phyloP scores from a whole-genome alignment of 2,329 filamentous ascomycete species.

The Pseudomassariella vexata region DNA sequence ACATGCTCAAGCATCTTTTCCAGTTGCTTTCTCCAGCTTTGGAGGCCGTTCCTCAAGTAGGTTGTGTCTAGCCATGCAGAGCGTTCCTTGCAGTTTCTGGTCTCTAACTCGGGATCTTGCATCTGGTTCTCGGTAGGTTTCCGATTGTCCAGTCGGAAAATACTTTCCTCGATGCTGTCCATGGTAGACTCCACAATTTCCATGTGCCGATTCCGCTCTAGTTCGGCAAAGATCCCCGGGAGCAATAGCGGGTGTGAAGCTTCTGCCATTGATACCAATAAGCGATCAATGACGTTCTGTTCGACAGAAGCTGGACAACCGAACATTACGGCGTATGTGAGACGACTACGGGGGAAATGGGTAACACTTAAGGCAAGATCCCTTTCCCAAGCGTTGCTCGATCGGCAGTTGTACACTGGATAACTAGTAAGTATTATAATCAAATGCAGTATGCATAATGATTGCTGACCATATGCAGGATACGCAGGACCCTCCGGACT shows the following conservation, averaged over 20 bases:
- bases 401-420: constrained; percentile 20
- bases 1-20: constrained; percentile 12
- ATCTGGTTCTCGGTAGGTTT: too few species aligned
- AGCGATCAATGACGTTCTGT: constrained; percentile 11
- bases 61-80: constrained; percentile 18
- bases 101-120: neutral
- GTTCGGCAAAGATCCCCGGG: constrained; percentile 23
- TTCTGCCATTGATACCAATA: constrained; percentile 6
- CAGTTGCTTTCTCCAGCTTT: constrained; percentile 19
- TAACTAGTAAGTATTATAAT: neutral
- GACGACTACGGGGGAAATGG: constrained; percentile 14
- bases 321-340: constrained; percentile 19
- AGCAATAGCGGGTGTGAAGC: constrained; percentile 19
- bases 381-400: constrained; percentile 17
- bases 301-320: constrained; percentile 12
- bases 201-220: constrained; percentile 20
- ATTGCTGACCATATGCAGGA: constrained; percentile 10
- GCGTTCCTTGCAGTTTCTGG: constrained; percentile 10
- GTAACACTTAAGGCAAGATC: constrained; percentile 20
- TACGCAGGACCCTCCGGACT: neutral
- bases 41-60: constrained; percentile 17
- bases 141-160: constrained; percentile 16
- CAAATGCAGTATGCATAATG: neutral
- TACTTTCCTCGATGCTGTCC: constrained; percentile 15
- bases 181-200: constrained; percentile 12